Evolutionary conservation across 2,329 filamentous ascomycete species (phyloP).

Genomic region (Mollisia scopiformis): DNA sequence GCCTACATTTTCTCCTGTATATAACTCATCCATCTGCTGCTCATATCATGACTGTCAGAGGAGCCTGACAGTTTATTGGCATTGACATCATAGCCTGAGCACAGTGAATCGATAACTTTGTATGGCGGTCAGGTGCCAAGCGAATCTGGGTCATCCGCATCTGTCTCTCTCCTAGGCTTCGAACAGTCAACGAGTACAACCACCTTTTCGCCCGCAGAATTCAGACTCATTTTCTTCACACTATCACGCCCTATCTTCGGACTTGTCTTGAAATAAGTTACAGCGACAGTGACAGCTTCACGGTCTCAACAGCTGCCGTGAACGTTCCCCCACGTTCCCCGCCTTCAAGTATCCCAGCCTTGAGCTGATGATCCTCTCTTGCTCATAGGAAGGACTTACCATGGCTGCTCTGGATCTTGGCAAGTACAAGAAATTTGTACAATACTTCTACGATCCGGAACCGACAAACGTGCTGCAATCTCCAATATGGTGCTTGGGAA

Average conservation of each 20-base stretch:
- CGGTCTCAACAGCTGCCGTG: not conserved
- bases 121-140: not conserved
- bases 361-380: not conserved
- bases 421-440: conserved; percentile 80
- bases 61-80: no score
- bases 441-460: conserved; percentile 91
- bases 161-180: conserved; percentile 1
- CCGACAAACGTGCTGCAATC: conserved; percentile 72
- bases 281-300: no score
- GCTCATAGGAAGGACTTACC: not conserved
- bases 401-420: conserved; percentile 74
- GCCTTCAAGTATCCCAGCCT: conserved; percentile 5
- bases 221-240: not conserved
- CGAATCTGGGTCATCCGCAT: not conserved
- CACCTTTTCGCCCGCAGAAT: no score
- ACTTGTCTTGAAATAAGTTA: not conserved
- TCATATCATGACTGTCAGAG: no score
- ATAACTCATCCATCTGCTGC: no score
- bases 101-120: not conserved
- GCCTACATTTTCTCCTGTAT: no score
- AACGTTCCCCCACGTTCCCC: conserved; percentile 23
- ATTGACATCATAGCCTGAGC: no score
- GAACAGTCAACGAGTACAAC: not conserved
- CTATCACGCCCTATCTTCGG: not conserved
- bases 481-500: conserved; percentile 83